Evolutionary conservation across 2,329 filamentous ascomycete species (phyloP), one percentile per base, ranked within the genome.

Genomic region (Bipolaris cookei): DNA sequence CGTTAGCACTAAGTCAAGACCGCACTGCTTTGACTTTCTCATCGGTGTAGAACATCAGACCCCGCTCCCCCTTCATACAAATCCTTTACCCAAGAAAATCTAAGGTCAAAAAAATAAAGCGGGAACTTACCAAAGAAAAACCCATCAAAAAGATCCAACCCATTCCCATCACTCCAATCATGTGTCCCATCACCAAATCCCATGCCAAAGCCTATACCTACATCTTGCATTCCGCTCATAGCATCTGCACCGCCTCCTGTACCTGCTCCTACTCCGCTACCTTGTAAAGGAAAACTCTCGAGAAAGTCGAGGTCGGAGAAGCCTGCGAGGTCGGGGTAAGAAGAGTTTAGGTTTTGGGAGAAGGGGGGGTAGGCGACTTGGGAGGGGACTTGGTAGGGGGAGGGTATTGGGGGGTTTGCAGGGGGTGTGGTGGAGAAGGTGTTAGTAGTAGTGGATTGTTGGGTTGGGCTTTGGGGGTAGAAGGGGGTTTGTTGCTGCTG

Each of bases 111-210:
- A 38, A 13, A 37, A 6, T 2, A 16, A 25, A 4, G 13, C 0
- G 11, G 7, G 4, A 45, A 42, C 51, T 23, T 38, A 53, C 68
- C 69, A 25, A 71, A 71, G 55, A 71, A 71, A 71, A 91, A 91
- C 0, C 86, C 86, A 69, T 90, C 88, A 74, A 91, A 90, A 11
- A 82, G 58, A 70, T 83, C 80, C 34, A 80, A 68, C 6, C 76
- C 74, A 50, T 72, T 74, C 1, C 75, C 76, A 52, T 78, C 77
- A 35, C 72, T 76, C 75, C 76, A 88, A 66, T 89, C 88, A 64
- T 89, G 86, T 69, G 87, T 79, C 5, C 77, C 77, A 45, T 77
- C 78, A 16, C 70, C 71, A 50, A 77, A 73, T 1, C 68, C 75
- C 75, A 78, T 76, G 21, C 75, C 76, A 54, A 81, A 87, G 0